phyloP scores from a whole-genome alignment of 805 yeast genomes.

The Hanseniaspora hatyaiensis region DNA sequence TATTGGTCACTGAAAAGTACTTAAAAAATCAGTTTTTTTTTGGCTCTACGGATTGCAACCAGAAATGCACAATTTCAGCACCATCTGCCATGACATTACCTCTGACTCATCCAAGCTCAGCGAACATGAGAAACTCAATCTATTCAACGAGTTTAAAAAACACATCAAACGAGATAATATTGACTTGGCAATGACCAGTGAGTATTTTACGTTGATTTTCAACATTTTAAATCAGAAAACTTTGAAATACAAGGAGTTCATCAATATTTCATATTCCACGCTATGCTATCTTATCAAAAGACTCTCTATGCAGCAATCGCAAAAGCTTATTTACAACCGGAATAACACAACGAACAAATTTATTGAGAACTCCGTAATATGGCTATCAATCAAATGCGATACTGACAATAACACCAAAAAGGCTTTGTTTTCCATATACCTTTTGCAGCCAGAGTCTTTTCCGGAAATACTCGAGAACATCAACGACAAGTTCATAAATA shows the following conservation, averaged over 20 bases:
- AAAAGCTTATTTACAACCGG: not conserved
- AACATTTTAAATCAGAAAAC: not conserved
- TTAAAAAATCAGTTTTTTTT: too few species aligned
- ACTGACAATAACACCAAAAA: constrained; percentile 19
- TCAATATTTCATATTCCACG: constrained; percentile 31
- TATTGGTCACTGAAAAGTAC: too few species aligned
- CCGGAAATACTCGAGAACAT: constrained; percentile 15
- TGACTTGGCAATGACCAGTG: constrained; percentile 20
- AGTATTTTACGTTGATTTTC: constrained; percentile 24
- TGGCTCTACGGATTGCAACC: too few species aligned
- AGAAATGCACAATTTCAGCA: not conserved
- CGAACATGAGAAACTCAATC: constrained; percentile 19
- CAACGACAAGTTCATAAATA: not conserved
- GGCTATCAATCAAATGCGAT: constrained; percentile 11
- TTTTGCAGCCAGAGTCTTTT: constrained; percentile 18
- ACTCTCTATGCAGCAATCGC: constrained; percentile 30
- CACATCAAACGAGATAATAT: constrained; percentile 30
- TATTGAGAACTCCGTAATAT: constrained; percentile 13
- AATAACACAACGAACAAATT: not conserved
- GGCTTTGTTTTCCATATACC: constrained; percentile 27
- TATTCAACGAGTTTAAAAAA: constrained; percentile 27
- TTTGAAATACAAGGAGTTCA: not conserved
- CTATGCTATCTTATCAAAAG: constrained; percentile 37
- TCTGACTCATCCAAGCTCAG: not conserved
- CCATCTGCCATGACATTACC: not conserved